These are phyloP conservation scores for Sordariomycetes sp. DNA, from an alignment of 2,329 filamentous ascomycete species.

Conservation along the genomic window DNA sequence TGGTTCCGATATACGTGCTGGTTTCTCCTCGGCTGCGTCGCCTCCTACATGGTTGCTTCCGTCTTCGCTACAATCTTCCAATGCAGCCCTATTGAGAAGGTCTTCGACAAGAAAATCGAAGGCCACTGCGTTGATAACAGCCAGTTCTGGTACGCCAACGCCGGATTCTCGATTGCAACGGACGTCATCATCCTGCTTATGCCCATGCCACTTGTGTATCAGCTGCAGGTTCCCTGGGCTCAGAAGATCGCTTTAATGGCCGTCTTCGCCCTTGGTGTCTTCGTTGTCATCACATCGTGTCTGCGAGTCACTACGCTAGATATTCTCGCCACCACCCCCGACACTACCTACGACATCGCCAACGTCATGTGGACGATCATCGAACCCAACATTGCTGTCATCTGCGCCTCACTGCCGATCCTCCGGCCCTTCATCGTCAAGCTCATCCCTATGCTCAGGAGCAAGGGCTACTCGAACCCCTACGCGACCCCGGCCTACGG, in stretches of 20 bases:
- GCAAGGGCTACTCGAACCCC: slow-evolving; percentile 8
- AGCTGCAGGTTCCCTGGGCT: slow-evolving; percentile 26
- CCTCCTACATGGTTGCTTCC: slow-evolving; percentile 16
- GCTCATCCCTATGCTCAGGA: slow-evolving; percentile 13
- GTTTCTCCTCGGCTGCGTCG: slow-evolving; percentile 13
- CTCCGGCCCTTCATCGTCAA: slow-evolving; percentile 19
- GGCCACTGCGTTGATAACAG: slow-evolving; percentile 33
- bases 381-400: slow-evolving; percentile 27
- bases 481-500: slow-evolving; percentile 7
- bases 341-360: slow-evolving; percentile 21
- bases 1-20: slow-evolving; percentile 15
- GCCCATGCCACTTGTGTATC: slow-evolving; percentile 33
- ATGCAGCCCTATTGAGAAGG: slow-evolving; percentile 21
- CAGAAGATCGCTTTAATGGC: slow-evolving; percentile 25
- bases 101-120: slow-evolving; percentile 28
- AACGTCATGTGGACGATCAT: slow-evolving; percentile 26
- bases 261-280: slow-evolving; percentile 28
- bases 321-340: slow-evolving; percentile 13
- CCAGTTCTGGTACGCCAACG: slow-evolving; percentile 37
- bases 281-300: slow-evolving; percentile 18
- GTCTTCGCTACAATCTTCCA: slow-evolving; percentile 16
- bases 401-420: slow-evolving; percentile 29
- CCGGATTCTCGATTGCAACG: slow-evolving; percentile 32
- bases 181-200: slow-evolving; percentile 33
- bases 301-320: slow-evolving; percentile 21